A percentile compares a stretch with the other conserved stretches of the same genome.
Conservation (phyloP, 1,139 yeast genomes). For the Pichia norvegensis region DNA sequence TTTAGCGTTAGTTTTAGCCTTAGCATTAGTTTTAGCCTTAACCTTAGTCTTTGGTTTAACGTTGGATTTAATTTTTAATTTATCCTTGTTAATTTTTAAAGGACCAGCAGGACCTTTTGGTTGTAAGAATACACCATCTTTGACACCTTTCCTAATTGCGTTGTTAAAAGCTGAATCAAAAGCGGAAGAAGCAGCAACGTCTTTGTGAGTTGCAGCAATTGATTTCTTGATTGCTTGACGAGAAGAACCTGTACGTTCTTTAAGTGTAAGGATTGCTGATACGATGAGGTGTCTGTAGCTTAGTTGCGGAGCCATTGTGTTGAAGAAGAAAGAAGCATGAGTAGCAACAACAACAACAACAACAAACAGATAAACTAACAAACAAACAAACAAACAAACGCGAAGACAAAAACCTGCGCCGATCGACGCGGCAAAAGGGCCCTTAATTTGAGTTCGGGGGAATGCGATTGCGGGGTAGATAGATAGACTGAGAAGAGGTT, state of each 20-base stretch:
- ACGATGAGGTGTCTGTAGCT: conserved; percentile 57
- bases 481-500: no score
- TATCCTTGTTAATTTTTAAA: conserved; percentile 47
- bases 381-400: neutral
- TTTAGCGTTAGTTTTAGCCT: conserved; percentile 1
- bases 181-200: conserved; percentile 42
- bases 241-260: conserved; percentile 76
- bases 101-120: conserved; percentile 87
- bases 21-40: conserved; percentile 21
- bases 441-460: no score
- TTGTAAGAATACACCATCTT: conserved; percentile 66
- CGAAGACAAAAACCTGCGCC: no score
- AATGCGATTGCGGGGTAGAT: no score
- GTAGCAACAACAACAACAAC: no score
- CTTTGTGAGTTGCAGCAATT: neutral
- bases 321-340: neutral
- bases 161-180: conserved; percentile 72
- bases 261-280: conserved; percentile 62
- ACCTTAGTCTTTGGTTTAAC: conserved; percentile 16
- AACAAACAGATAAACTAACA: neutral
- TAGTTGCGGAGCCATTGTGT: neutral
- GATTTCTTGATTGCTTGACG: conserved; percentile 61
- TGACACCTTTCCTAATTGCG: conserved; percentile 78
- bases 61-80: conserved; percentile 15
- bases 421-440: neutral